Base-by-base conservation (phyloP, 805 yeast species). In the Candida silvatica region DNA sequence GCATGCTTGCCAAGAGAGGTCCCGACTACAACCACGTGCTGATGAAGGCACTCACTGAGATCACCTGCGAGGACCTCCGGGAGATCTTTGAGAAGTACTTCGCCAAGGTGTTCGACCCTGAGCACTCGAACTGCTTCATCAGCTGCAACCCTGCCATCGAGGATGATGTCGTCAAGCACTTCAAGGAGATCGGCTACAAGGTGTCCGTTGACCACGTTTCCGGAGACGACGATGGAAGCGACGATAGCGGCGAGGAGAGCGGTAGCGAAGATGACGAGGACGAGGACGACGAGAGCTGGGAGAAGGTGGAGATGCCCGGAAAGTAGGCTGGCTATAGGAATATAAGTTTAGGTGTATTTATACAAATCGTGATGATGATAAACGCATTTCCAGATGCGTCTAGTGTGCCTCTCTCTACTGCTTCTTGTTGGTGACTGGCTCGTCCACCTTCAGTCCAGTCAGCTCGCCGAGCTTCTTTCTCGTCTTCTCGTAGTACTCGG, bases 361-460 rank as follows among this genome's bases (percentile, higher is more conserved):
- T 29, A 17, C 20, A 29, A 14, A 6, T 14, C 17, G 6, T 29
- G 14, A 29, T 5, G 31, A 25, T 6, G 19, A 17, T 32, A 16
- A 19, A 20, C 11, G 14, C n/a, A n/a, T 27, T 17, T 26, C 25
- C 15, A 3, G 17, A 30, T 35, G 20, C 32, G 27, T 29, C 22
- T 22, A 24, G n/a, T n/a, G n/a, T n/a, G n/a, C n/a, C n/a, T n/a
- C n/a, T 15, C 15, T 23, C 37, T 41, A 52, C 37, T 54, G 51
- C 37, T 52, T 56, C 47, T 61, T 69, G 51, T 69, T 73, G 20
- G 76, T 67, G 15, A 75, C 80, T 25, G 71, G 76, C 39, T 72
- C 80, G 39, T 74, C 80, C 20, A 80, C 54, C 47, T 77, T 74
- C 55, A 82, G 63, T 4, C 90, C 90, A n/a, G 88, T 78, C 44